phyloP scores from a whole-genome alignment of 805 yeast genomes.

The Millerozyma miso region DNA sequence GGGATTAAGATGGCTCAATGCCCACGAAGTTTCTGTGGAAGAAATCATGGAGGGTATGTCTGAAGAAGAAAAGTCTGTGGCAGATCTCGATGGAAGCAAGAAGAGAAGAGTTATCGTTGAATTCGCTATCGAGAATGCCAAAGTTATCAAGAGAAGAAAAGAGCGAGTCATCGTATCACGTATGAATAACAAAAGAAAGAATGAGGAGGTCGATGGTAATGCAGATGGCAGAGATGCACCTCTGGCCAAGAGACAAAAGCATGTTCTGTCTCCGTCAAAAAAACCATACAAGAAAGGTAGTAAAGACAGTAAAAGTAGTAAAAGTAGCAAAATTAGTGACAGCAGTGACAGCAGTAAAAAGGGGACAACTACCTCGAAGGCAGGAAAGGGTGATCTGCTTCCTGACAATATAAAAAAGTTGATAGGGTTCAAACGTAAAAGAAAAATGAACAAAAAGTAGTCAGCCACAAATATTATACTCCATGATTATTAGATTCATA shows the following conservation, averaged over 20 bases:
- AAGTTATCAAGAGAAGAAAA: conserved; percentile 84
- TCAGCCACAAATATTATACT: background rate
- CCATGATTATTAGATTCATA: background rate
- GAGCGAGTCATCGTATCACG: conserved; percentile 53
- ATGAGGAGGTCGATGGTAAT: conserved; percentile 14
- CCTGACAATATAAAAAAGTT: conserved; percentile 56
- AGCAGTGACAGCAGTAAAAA: too few species aligned
- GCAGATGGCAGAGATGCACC: conserved; percentile 2
- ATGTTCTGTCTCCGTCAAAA: background rate
- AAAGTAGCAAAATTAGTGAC: conserved; percentile 23
- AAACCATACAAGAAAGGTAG: background rate
- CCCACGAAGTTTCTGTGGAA: conserved; percentile 71
- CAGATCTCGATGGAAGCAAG: conserved; percentile 49
- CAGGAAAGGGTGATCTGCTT: conserved; percentile 12
- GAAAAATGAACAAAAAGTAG: conserved; percentile 47
- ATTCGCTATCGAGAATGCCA: conserved; percentile 93
- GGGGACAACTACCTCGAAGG: background rate
- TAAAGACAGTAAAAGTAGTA: conserved; percentile 6
- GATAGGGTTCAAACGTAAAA: conserved; percentile 66
- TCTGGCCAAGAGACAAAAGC: conserved; percentile 4
- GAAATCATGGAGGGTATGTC: conserved; percentile 70
- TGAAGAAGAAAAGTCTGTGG: conserved; percentile 61
- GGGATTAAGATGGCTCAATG: conserved; percentile 97
- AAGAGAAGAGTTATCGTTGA: conserved; percentile 85
- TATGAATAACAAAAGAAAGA: conserved; percentile 20